Conservation (phyloP, 2,329 filamentous ascomycete genomes). For the Exophiala sp. region DNA sequence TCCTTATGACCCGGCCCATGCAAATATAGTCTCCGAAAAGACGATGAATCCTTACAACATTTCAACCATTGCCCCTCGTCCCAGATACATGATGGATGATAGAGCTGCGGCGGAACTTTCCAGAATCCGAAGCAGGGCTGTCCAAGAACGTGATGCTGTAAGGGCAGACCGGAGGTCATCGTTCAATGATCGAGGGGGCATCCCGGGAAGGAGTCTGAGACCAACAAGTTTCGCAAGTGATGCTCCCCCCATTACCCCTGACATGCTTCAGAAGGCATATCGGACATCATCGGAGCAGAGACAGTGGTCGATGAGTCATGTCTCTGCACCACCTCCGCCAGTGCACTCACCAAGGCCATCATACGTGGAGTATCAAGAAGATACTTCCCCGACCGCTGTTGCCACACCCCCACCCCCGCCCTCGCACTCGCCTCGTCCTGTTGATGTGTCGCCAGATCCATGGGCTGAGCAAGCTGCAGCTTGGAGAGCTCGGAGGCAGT, state of each 20-base stretch:
- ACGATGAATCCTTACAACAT: conserved; percentile 8
- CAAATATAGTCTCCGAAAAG: conserved; percentile 2
- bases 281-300: conserved; percentile 20
- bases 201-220: conserved; percentile 24
- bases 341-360: conserved; percentile 24
- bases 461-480: conserved; percentile 23
- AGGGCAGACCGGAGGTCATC: conserved; percentile 10
- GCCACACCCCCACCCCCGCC: conserved; percentile 27
- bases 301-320: conserved; percentile 4
- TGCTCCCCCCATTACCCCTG: conserved; percentile 24
- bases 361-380: conserved; percentile 19
- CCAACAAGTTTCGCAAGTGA: conserved; percentile 19
- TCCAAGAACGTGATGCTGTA: conserved; percentile 12
- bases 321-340: conserved; percentile 21
- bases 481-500: conserved; percentile 20
- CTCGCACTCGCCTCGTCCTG: conserved; percentile 26
- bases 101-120: conserved; percentile 20
- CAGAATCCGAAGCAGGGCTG: conserved; percentile 17
- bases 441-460: conserved; percentile 21
- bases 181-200: conserved; percentile 27
- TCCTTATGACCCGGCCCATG: conserved; percentile 23
- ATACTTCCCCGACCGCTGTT: conserved; percentile 3
- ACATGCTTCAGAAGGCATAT: conserved; percentile 22
- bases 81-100: conserved; percentile 27
- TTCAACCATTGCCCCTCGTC: conserved; percentile 3